phyloP scores from a whole-genome alignment of 345 rosid species.

The Salix suchowensis region DNA sequence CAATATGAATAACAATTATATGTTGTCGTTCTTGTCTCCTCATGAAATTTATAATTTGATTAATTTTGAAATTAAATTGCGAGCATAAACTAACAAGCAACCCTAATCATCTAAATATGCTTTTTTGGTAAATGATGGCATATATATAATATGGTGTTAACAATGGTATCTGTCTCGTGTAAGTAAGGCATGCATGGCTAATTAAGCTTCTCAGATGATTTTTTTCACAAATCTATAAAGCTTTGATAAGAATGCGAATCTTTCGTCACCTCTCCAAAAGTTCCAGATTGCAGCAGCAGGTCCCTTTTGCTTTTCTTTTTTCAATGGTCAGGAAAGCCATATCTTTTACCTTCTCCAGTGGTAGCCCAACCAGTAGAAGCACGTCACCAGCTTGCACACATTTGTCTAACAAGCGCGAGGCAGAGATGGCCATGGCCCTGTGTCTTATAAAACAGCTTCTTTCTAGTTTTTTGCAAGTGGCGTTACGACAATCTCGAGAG shows the following conservation, averaged over 20 bases:
- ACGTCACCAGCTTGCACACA: background rate
- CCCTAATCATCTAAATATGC: no score
- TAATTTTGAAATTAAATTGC: no score
- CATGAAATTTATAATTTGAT: no score
- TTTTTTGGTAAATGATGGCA: no score
- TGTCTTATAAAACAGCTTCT: background rate
- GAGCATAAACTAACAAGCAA: no score
- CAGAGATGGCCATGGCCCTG: background rate
- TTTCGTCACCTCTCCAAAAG: background rate
- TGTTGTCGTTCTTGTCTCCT: no score
- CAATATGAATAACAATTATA: no score
- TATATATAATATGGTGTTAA: no score
- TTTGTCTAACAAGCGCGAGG: background rate
- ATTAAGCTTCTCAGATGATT: no score
- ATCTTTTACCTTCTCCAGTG: background rate
- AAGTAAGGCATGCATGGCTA: background rate
- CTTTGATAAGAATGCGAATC: background rate
- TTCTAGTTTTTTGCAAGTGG: background rate
- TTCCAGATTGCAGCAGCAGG: background rate
- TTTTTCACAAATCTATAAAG: background rate
- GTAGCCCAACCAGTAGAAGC: background rate
- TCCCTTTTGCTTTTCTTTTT: background rate
- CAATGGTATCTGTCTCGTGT: background rate
- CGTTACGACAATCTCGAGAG: background rate
- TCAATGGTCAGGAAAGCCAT: slow-evolving; percentile 7